Base-by-base conservation (phyloP, 257 asterid species). In the Leptodermis oblonga region DNA sequence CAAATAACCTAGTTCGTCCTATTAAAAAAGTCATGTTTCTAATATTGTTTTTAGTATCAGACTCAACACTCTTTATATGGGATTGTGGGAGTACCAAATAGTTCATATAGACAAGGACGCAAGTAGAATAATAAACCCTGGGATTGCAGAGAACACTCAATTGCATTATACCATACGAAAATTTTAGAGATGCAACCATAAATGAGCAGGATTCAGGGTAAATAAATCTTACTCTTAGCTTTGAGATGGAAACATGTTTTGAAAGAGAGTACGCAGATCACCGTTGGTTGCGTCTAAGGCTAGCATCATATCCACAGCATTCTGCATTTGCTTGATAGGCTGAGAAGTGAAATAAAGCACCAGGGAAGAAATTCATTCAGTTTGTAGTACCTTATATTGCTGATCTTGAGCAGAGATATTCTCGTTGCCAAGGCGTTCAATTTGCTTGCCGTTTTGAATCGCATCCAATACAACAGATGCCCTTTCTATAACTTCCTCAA, bases 231-330 rank as follows among this genome's bases (percentile, higher is more conserved):
- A 45, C 68, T 49, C 59, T 80, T 67, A 78, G 56, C 60, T 76
- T 67, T 79, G 80, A 72, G 79, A 68, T 59, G 86, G 86, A 75
- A 90, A 74, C n/a, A 83, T 56, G 36, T 78, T 80, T 74, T 90
- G 85, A 53, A 92, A 90, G 83, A 90, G 86, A 33, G 23, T 73
- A 65, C 62, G 65, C 73, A 90, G 78, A 83, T 92, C 87, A 12
- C 97, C 96, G 22, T 84, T 82, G 10, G 73, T 62, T 67, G 81
- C 78, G 78, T 94, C 96, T 22, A 86, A 86, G 15, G 88, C 88
- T 64, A 90, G 66, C 79, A 90, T 31, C 83, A 87, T 94, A 71
- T 85, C 86, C 74, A 91, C 82, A 64, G 94, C 99, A 54, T 76
- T 92, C 96, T 94, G 91, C 80, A 78, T 67, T 82, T 58, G 62